These are phyloP conservation scores for Fusarium sp. DNA, from an alignment of 2,329 filamentous ascomycete species.

Conservation along the genomic window DNA sequence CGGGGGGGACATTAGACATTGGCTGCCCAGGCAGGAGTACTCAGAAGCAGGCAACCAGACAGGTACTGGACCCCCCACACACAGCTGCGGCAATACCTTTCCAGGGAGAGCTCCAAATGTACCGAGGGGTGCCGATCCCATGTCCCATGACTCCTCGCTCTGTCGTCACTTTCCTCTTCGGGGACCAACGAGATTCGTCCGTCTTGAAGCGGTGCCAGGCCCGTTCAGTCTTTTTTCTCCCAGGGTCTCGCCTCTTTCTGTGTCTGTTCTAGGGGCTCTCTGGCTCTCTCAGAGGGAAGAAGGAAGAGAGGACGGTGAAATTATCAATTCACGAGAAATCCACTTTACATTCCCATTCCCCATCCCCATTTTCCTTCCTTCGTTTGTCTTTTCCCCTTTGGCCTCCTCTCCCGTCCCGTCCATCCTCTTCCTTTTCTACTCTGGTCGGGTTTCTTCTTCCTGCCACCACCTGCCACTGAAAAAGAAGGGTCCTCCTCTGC, in stretches of 20 bases:
- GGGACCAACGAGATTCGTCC: conserved; percentile 21
- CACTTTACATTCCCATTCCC: conserved; percentile 37
- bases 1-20: background rate
- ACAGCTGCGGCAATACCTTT: conserved; percentile 11
- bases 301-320: conserved; percentile 19
- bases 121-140: conserved; percentile 28
- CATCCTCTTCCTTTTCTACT: conserved; percentile 26
- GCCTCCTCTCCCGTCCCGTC: conserved; percentile 3
- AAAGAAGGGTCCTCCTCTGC: conserved; percentile 16
- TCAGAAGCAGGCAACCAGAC: background rate
- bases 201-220: conserved; percentile 1
- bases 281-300: background rate
- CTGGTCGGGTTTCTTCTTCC: conserved; percentile 33
- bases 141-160: conserved; percentile 38
- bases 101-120: conserved; percentile 3
- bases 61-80: conserved; percentile 16
- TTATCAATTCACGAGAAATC: conserved; percentile 40
- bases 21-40: conserved; percentile 14
- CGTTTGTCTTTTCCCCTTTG: conserved; percentile 8
- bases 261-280: background rate
- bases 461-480: conserved; percentile 22
- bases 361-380: conserved; percentile 30
- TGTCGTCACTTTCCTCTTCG: conserved; percentile 43
- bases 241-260: conserved; percentile 27
- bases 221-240: conserved; percentile 19